A percentile compares a stretch with the other conserved stretches of the same genome.
Conservation (phyloP, 108 stramenopile species). For the Pseudonitzschia delicatissima region DNA sequence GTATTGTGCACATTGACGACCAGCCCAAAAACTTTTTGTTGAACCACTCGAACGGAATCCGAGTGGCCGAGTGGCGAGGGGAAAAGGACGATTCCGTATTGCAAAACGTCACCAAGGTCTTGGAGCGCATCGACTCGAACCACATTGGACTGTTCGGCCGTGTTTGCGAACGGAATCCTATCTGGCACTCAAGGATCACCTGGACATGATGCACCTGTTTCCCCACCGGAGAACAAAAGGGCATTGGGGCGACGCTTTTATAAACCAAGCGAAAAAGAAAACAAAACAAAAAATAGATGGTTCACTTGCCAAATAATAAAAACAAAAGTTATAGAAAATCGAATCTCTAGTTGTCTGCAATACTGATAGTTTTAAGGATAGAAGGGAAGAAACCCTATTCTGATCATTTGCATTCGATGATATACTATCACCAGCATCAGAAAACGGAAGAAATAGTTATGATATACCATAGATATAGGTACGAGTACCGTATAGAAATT, state of each 20-base stretch:
- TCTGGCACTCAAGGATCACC: not conserved
- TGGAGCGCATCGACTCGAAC: not conserved
- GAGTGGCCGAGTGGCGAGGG: not conserved
- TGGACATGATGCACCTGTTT: constrained; percentile 3
- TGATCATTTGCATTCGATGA: too few species aligned
- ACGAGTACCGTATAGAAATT: too few species aligned
- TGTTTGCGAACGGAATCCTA: constrained; percentile 9
- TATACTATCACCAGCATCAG: too few species aligned
- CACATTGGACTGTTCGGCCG: not conserved
- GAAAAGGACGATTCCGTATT: not conserved
- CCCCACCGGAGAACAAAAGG: not conserved
- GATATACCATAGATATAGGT: too few species aligned
- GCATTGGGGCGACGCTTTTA: not conserved
- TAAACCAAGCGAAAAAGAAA: not conserved
- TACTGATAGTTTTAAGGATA: too few species aligned
- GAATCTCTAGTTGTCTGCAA: too few species aligned
- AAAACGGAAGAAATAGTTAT: too few species aligned
- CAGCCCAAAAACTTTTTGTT: not conserved
- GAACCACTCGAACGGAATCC: constrained; percentile 7
- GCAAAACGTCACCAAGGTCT: not conserved
- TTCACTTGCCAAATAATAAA: too few species aligned
- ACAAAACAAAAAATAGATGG: too few species aligned
- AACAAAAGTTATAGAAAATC: too few species aligned
- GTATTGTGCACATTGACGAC: constrained; percentile 5
- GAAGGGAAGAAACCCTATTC: too few species aligned